Base-by-base conservation (phyloP, 768 basidiomycete species). In the Cubamyces lactineus region DNA sequence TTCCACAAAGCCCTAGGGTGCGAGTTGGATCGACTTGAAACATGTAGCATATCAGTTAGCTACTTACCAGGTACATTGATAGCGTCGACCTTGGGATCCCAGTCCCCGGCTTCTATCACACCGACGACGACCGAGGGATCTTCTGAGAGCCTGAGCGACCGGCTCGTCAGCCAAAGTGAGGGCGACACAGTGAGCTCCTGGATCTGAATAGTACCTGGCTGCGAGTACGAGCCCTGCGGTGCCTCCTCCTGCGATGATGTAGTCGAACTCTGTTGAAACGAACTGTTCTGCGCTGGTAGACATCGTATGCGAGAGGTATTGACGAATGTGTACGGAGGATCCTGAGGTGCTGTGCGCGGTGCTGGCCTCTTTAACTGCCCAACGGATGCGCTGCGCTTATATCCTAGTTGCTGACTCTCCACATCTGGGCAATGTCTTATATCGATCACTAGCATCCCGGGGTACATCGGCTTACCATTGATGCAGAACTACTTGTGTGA, bases 81-180 rank as follows among this genome's bases (percentile, higher is more conserved):
- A 21, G 48, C 57, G 6, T 62, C 55, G 16, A 23, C 55, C 38
- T 56, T 34, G 5, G 54, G 60, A 59, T 67, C 66, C 54, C 63
- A 64, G 19, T 62, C 53, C 11, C 74, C 74, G 17, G 74, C 74
- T 56, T 75, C 74, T 15, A 75, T 61, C 19, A 75, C 72, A 21
- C 71, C 69, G 23, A 75, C 67, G n/a, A 53, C 67, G 50, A 70
- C 49, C 5, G 58, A 52, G 9, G 72, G 68, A 50, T 73, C 62
- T 52, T 72, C 71, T 8, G 68, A 64, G 7, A 75, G 64, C 7
- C 74, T 73, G 26, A 16, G 15, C 2, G 23, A 28, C 5, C 4
- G 23, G 13, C 24, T n/a, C n/a, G 21, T 19, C 46, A 19, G 23
- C n/a, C 5, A 23, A 41, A 17, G 12, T 13, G 19, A 19, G 8